Evolutionary conservation across 371 early-diverging fungal species (phyloP), one percentile per base, ranked within the genome.

Genomic region (Syncephalastrum sp.): DNA sequence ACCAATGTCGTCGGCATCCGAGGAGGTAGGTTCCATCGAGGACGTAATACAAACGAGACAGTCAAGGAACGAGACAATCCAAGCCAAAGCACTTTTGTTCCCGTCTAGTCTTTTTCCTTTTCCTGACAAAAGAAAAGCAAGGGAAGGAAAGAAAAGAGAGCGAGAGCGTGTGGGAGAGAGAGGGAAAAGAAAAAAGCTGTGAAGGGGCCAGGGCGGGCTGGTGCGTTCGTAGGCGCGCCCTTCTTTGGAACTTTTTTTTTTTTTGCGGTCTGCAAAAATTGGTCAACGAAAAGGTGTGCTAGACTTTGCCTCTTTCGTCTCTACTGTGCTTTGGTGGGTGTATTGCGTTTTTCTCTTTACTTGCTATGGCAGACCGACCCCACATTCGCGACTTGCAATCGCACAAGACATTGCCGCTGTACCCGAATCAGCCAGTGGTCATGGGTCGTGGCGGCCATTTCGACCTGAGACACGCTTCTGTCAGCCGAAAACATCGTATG

Each of bases 401-500:
- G 8, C 38, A 33, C 38, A 33, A 33, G 38, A 12, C 38, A 5
- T 33, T 33, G 10, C 38, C 38, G 38, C 38, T 33, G 38, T 33
- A 33, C 38, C 38, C 38, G 10, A 33, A 33, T 33, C 38, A 33
- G 19, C 51, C 51, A 3, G 25, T 51, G 33, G 38, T 51, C 38
- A 25, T 51, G 3, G 51, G 51, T 17, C 51, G 60, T 6, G 42
- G 60, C 42, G 41, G 43, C 3, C 49, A 47, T 23, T 14, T 56
- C 46, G 47, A 33, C 25, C 38, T 38, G 41, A 33, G 16, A 19
- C 21, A 49, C 13, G 17, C 47, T 23, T 49, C 49, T 47, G 49
- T 56, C 21, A 48, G 49, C 38, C 57, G 57, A 21, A 38, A 47
- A 17, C 57, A 56, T 33, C 49, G 57, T 56, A 45, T n/a, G 19